Conservation (phyloP, 1,284 basidiomycete genomes). For the Ceratobasidium sp. region DNA sequence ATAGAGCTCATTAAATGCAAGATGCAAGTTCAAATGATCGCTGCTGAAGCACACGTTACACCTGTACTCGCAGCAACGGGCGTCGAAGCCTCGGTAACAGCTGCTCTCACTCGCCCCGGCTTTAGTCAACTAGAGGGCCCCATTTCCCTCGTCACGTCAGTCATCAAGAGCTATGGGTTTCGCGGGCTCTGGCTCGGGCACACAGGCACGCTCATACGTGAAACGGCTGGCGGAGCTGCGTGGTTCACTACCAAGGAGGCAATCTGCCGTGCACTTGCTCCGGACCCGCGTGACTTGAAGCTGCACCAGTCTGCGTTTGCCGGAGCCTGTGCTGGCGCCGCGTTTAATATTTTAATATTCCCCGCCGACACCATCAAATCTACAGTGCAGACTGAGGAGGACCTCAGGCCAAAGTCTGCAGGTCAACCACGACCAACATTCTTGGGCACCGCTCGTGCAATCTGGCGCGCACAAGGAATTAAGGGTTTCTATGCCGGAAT, state of each 20-base stretch:
- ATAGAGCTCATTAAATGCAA: constrained; percentile 93
- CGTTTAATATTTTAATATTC: constrained; percentile 86
- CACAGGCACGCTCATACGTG: constrained; percentile 82
- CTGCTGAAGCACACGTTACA: constrained; percentile 51
- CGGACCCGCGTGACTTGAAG: constrained; percentile 56
- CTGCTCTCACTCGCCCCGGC: constrained; percentile 45
- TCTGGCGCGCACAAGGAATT: constrained; percentile 81
- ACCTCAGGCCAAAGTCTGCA: constrained; percentile 66
- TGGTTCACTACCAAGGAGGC: constrained; percentile 89
- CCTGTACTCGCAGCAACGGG: constrained; percentile 45
- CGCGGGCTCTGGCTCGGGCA: constrained; percentile 88
- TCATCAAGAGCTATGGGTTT: constrained; percentile 70
- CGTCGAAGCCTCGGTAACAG: constrained; percentile 41
- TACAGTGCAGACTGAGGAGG: constrained; percentile 92
- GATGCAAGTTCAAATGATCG: constrained; percentile 93
- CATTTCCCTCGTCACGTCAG: constrained; percentile 47
- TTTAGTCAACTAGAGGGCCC: constrained; percentile 30
- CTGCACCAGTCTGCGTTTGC: constrained; percentile 84
- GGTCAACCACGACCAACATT: constrained; percentile 62
- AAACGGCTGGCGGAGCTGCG: constrained; percentile 84
- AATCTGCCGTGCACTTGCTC: constrained; percentile 54
- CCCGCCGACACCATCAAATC: constrained; percentile 96
- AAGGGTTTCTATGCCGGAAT: constrained; percentile 94
- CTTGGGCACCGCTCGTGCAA: constrained; percentile 69
- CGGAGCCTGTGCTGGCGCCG: constrained; percentile 86